Evolutionary conservation across 1,284 basidiomycete genomes (phyloP), one percentile per base, ranked within the genome.

Genomic region (Ustilago crameri): DNA sequence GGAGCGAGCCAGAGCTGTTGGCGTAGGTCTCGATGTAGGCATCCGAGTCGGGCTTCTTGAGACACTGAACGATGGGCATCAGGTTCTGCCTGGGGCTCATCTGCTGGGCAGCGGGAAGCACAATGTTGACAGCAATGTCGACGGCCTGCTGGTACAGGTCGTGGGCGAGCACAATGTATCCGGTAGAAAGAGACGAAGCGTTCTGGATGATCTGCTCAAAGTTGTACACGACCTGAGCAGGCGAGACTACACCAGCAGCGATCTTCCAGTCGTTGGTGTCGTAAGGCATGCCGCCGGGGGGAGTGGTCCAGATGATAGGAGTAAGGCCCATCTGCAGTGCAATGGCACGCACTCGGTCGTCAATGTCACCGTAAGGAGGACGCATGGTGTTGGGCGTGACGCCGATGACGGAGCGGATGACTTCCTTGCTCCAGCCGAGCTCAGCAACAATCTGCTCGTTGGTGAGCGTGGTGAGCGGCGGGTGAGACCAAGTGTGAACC

Each of bases 371-470:
- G 63, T 83, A 82, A 27, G 81, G 80, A 30, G 81, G 81, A 27
- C 77, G 74, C 72, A 79, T 78, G 62, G 91, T 85, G 65, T 73
- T 78, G 47, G 79, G 78, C 14, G 76, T 76, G 41, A 83, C 76
- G 44, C 81, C 81, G 22, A 78, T 75, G 60, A 78, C 74, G 23
- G 70, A 64, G 79, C 90, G 88, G 85, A 98, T 95, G 52, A 90
- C 76, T 85, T 93, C 89, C 72, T 90, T 91, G 59, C 93, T 92
- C 91, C 92, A 97, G 45, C 91, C 93, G 48, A 98, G 87, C 84
- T 97, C 94, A 23, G 93, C 93, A 20, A 97, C 92, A 63, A 97
- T 89, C 85, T 96, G 87, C 80, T 89, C 90, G 81, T 90, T 98
- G 46, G 92, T 90, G 63, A 94, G 86, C 35, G 89, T 88, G 14